Evolutionary conservation across 371 early-diverging fungal species (phyloP), one percentile per base, ranked within the genome.

Genomic region (Choanephora cucurbitarum): DNA sequence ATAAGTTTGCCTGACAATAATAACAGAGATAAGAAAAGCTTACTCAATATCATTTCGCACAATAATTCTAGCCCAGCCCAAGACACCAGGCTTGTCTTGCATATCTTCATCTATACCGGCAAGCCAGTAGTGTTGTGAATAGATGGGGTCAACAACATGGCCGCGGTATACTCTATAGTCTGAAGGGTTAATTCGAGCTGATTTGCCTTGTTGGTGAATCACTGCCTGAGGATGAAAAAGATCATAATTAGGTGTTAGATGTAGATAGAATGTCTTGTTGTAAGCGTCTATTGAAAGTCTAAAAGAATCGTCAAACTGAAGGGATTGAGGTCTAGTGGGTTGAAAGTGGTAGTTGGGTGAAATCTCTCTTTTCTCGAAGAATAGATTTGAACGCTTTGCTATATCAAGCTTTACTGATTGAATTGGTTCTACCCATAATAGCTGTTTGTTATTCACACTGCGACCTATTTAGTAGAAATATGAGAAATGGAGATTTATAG

Each of bases 161-260:
- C 79, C 79, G 13, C 57, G 67, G 43, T 75, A 78, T 1, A 78
- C 71, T 44, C 75, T 54, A 32, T 58, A 73, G 39, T 78, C 66
- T 1, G 71, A 55, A 11, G 62, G 70, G 13, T 60, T 57, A 0
- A 78, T 37, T 22, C 52, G 53, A 17, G 39, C 48, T 9, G 69
- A 58, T 22, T 52, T 41, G 11, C 72, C 73, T 18, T 64, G 39
- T 15, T 56, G 23, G 32, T 62, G 67, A 46, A 71, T 34, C 11
- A 77, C 72, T 3, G 91, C 90, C 10, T 90, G 74, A 0, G 89
- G 84, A 63, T 92, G 94, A 37, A 93, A 70, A 39, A 94, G 58
- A 49, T 89, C 88, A 34, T 58, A 50, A 72, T 93, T 91, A 34
- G 90, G 92, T 57, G 81, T 81, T 24, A 94, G 75, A 57, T 90